Evolutionary conservation across 257 asterid genomes (phyloP).

Genomic region (Ajuga chamaepitys): DNA sequence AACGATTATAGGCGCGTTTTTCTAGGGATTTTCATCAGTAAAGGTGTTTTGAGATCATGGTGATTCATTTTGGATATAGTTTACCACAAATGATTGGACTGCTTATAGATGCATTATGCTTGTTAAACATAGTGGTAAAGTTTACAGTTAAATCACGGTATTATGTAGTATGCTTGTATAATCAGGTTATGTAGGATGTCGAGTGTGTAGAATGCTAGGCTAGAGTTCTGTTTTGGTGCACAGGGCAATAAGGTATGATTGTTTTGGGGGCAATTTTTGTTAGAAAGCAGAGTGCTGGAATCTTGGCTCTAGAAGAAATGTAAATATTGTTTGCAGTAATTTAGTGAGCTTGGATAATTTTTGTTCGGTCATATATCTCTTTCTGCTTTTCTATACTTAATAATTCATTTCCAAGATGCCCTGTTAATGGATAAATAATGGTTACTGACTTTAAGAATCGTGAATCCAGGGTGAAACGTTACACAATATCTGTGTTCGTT

Average conservation of each 20-base stretch:
- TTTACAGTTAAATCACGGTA: not conserved
- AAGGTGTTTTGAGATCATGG: not conserved
- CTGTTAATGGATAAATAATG: not conserved
- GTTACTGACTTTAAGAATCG: not conserved
- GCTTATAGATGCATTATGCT: not conserved
- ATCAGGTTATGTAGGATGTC: not conserved
- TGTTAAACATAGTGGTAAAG: not conserved
- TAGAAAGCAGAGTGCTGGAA: too few relatives aligned
- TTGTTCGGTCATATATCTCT: not conserved
- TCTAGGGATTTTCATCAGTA: not conserved
- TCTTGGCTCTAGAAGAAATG: too few relatives aligned
- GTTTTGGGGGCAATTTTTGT: too few relatives aligned
- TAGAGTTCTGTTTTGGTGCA: not conserved
- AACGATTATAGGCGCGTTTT: not conserved
- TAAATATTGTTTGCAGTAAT: not conserved
- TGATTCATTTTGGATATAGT: not conserved
- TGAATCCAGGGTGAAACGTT: slow-evolving; percentile 64
- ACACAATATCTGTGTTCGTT: slow-evolving; percentile 82
- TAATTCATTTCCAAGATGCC: not conserved
- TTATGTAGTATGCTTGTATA: not conserved
- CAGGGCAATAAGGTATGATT: not conserved
- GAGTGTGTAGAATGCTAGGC: not conserved
- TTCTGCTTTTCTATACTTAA: not conserved
- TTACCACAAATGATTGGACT: not conserved
- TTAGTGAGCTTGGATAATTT: not conserved